These are phyloP conservation scores for Neocucurbitaria cava DNA, from an alignment of 2,329 filamentous ascomycete genomes.

Conservation along the genomic window DNA sequence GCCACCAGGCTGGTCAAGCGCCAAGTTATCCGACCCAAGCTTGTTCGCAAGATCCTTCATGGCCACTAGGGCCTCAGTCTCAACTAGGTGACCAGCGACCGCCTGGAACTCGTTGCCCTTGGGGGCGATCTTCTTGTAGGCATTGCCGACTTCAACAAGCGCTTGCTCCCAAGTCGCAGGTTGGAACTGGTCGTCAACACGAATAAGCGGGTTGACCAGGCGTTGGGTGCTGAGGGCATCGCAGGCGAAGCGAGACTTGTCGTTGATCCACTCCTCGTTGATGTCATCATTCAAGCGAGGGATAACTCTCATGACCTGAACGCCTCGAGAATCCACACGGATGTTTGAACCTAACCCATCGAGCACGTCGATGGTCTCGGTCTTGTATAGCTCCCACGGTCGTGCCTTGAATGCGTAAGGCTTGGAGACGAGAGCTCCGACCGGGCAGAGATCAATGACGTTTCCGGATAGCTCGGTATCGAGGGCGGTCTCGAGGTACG, in stretches of 20 bases:
- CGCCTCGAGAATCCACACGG: conserved; percentile 86
- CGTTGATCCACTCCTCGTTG: conserved; percentile 99
- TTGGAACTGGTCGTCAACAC: conserved; percentile 87
- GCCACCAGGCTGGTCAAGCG: conserved; percentile 87
- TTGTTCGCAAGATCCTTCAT: conserved; percentile 98
- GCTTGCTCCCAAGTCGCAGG: conserved; percentile 96
- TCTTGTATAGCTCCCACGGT: conserved; percentile 96
- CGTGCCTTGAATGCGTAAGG: conserved; percentile 96
- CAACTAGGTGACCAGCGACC: conserved; percentile 87
- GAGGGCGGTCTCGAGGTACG: conserved; percentile 92
- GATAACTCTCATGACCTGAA: conserved; percentile 94
- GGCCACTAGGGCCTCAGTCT: conserved; percentile 91
- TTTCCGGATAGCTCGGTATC: conserved; percentile 96
- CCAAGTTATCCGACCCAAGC: conserved; percentile 94
- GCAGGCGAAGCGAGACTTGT: conserved; percentile 95
- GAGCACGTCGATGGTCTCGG: conserved; percentile 93
- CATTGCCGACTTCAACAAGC: conserved; percentile 82
- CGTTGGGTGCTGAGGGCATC: conserved; percentile 97
- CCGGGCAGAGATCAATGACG: conserved; percentile 96
- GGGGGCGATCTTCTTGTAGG: conserved; percentile 78
- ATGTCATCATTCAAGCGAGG: conserved; percentile 96
- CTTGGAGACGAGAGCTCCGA: conserved; percentile 95
- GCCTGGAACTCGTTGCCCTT: conserved; percentile 96
- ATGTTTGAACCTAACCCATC: conserved; percentile 95
- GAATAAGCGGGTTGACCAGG: conserved; percentile 88